Evolutionary conservation across 768 basidiomycete genomes (phyloP).

Genomic region (Rhodotorula paludigena): DNA sequence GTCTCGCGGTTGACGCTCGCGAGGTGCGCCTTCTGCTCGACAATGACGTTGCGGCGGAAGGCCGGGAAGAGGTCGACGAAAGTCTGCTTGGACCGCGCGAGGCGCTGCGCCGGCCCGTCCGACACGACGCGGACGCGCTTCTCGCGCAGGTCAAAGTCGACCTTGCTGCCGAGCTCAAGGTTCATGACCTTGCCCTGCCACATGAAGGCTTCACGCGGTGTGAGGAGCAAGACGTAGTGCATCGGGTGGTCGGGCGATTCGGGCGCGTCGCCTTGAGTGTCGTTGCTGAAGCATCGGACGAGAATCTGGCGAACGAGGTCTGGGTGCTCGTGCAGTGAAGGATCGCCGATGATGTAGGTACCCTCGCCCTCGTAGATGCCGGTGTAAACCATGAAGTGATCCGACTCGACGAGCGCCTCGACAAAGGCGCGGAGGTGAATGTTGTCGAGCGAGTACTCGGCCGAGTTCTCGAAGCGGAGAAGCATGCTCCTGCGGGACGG

Average conservation of each 20-base stretch:
- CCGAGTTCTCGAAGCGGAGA: conserved; percentile 86
- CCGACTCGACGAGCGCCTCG: conserved; percentile 67
- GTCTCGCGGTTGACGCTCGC: conserved; percentile 83
- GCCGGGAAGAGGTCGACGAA: conserved; percentile 44
- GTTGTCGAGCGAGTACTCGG: conserved; percentile 77
- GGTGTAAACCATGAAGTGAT: conserved; percentile 92
- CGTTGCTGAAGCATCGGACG: conserved; percentile 65
- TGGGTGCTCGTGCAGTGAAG: conserved; percentile 66
- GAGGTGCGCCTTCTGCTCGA: conserved; percentile 83
- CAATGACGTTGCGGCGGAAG: conserved; percentile 54
- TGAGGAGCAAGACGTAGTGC: conserved; percentile 75
- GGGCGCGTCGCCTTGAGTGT: conserved; percentile 33
- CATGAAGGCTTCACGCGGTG: conserved; percentile 76
- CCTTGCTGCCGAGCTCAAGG: conserved; percentile 60
- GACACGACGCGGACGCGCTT: conserved; percentile 86
- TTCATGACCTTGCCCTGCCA: conserved; percentile 88
- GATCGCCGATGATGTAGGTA: conserved; percentile 80
- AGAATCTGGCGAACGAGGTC: conserved; percentile 74
- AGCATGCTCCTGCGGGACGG: conserved; percentile 54
- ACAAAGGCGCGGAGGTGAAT: conserved; percentile 74
- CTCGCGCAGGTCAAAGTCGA: conserved; percentile 78
- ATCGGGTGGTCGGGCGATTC: conserved; percentile 36
- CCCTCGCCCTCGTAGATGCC: conserved; percentile 80
- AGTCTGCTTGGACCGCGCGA: conserved; percentile 66
- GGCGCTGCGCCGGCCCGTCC: conserved; percentile 73